Evolutionary conservation across 2,329 filamentous ascomycete genomes (phyloP).

Genomic region (Colletotrichum plurivorum): DNA sequence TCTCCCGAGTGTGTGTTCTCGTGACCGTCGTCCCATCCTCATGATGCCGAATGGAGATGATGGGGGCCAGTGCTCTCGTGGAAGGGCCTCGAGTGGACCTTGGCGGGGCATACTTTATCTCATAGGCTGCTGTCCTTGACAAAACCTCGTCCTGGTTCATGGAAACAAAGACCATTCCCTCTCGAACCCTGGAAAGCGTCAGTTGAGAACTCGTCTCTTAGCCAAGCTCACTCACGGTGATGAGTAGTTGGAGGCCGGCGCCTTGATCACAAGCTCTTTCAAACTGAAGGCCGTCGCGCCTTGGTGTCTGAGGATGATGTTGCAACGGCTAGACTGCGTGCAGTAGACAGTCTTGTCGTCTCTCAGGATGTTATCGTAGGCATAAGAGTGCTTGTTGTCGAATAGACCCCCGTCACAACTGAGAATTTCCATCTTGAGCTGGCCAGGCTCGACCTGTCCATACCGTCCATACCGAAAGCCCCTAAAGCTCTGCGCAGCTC

Average conservation of each 20-base stretch:
- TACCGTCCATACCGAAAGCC: slow-evolving; percentile 86
- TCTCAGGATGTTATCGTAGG: slow-evolving; percentile 85
- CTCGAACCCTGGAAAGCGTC: slow-evolving; percentile 75
- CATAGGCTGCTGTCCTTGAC: slow-evolving; percentile 79
- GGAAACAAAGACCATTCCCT: slow-evolving; percentile 92
- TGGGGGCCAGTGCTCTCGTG: slow-evolving; percentile 46
- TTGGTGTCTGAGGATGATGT: slow-evolving; percentile 86
- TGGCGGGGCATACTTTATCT: slow-evolving; percentile 73
- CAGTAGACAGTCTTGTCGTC: slow-evolving; percentile 91
- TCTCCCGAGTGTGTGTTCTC: slow-evolving; percentile 58
- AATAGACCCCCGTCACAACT: slow-evolving; percentile 89
- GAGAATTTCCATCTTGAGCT: slow-evolving; percentile 87
- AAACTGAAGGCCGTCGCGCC: slow-evolving; percentile 86
- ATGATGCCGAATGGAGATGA: slow-evolving; percentile 67
- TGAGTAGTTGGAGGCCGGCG: slow-evolving; percentile 82
- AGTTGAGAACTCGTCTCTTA: slow-evolving; percentile 33
- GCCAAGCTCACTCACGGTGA: slow-evolving; percentile 78
- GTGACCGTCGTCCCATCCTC: slow-evolving; percentile 66
- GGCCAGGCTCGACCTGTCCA: slow-evolving; percentile 88
- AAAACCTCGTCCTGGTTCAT: slow-evolving; percentile 87
- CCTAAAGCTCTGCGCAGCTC: slow-evolving; percentile 61
- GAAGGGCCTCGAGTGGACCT: slow-evolving; percentile 42
- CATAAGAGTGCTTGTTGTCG: slow-evolving; percentile 74
- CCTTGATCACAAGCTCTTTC: slow-evolving; percentile 89
- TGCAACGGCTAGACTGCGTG: slow-evolving; percentile 89